Evolutionary conservation across 2,329 filamentous ascomycete species (phyloP), one percentile per base, ranked within the genome.

Genomic region (Paecilomyces fulvus): DNA sequence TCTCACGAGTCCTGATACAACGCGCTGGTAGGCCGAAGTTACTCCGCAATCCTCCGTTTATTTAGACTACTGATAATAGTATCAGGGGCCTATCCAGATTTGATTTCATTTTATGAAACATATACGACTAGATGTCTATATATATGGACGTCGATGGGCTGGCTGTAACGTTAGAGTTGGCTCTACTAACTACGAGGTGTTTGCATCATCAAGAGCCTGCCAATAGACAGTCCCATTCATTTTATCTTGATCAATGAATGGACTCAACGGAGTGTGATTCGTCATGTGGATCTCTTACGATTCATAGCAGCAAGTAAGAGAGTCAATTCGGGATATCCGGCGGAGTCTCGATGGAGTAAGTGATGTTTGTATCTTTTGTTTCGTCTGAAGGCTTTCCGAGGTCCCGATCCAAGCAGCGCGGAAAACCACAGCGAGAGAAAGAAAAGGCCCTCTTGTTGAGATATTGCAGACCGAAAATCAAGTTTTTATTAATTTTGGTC

Each of bases 331-430:
- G 37, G 30, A 25, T 54, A 43, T 28, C 2, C 23, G 51, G 51
- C 17, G 51, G 51, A 37, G 21, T 31, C 21, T 53, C 28, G 51
- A 43, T 10, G 28, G 30, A 51, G 37, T 21, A 31, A 49, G 31
- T 14, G 30, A 6, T 57, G 62, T 63, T 64, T 63, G 62, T 49
- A 46, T 56, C 4, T 58, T 70, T 72, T 71, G 68, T 49, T 50
- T 49, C 58, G 63, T 69, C 70, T 71, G 68, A 61, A 49, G 12
- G 1, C 21, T 28, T 49, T 23, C 48, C 48, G 48, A 28, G 21
- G 20, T 23, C 48, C 48, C 37, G 37, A 43, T 43, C 17, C 37
- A 20, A 43, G 37, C 37, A 17, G 37, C 37, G 33, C n/a, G 12
- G 33, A 37, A n/a, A 7, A 37, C n/a, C 33, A 17, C 37, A 43